A percentile compares a stretch with the other conserved stretches of the same genome.
These are phyloP conservation scores for Cladophialophora chaetospira DNA, from an alignment of 2,329 filamentous ascomycete genomes.

Conservation along the genomic window DNA sequence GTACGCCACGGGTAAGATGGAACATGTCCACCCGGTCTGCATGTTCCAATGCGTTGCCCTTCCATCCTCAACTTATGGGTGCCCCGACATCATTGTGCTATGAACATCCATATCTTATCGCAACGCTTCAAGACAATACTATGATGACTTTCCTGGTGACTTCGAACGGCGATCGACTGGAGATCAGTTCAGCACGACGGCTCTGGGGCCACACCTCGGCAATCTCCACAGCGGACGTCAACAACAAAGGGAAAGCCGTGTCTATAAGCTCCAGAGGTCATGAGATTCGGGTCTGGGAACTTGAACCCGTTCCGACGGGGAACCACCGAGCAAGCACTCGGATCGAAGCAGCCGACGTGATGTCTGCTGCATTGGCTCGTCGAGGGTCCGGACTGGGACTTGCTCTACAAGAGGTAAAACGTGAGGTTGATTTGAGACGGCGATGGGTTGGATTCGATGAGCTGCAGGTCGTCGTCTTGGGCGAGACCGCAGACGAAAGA, in stretches of 20 bases:
- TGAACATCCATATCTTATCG: conserved; percentile 81
- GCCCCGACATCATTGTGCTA: conserved; percentile 69
- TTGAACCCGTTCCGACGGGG: conserved; percentile 61
- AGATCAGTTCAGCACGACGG: conserved; percentile 71
- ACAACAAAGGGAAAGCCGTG: conserved; percentile 80
- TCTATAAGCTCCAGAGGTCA: conserved; percentile 82
- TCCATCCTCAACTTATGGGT: conserved; percentile 38
- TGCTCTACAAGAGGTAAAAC: conserved; percentile 40
- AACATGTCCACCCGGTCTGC: conserved; percentile 32
- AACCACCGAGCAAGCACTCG: conserved; percentile 57
- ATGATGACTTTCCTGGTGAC: conserved; percentile 79
- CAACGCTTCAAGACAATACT: conserved; percentile 84
- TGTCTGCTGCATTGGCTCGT: conserved; percentile 32
- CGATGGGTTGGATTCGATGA: conserved; percentile 86
- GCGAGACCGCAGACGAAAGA: conserved; percentile 63
- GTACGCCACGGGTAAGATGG: conserved; percentile 5
- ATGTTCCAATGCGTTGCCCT: conserved; percentile 37
- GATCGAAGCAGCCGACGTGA: conserved; percentile 44
- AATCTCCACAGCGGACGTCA: conserved; percentile 82
- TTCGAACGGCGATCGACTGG: conserved; percentile 66
- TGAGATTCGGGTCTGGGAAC: conserved; percentile 83
- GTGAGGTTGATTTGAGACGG: conserved; percentile 48
- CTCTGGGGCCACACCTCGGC: conserved; percentile 92
- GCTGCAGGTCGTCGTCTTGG: conserved; percentile 84
- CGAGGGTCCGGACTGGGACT: conserved; percentile 37